Conservation (phyloP, 208 protist species). For the Leishmania tropica region DNA sequence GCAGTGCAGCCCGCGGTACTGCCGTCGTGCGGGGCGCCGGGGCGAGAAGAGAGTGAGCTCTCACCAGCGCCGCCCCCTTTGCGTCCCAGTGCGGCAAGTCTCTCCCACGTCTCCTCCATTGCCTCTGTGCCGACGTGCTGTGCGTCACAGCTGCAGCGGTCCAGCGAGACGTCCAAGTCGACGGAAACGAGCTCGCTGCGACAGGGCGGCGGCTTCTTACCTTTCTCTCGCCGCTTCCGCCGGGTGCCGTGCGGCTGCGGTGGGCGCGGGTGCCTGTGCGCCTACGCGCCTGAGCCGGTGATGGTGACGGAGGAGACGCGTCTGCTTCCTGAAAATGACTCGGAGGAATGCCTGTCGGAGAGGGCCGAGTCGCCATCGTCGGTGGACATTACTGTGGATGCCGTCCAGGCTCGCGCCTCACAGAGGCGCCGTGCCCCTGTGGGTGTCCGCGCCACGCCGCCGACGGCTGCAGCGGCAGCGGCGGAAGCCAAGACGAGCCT, state of each 20-base stretch:
- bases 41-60: not conserved
- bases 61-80: constrained; percentile 6
- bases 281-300: constrained; percentile 21
- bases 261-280: constrained; percentile 32
- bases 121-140: constrained; percentile 5
- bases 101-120: not conserved
- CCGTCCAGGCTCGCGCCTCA: not conserved
- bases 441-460: not conserved
- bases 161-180: not conserved
- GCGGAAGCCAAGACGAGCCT: constrained; percentile 30
- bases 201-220: not conserved
- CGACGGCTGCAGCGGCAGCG: not conserved
- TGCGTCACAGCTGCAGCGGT: not conserved
- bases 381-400: not conserved
- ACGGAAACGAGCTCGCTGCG: not conserved
- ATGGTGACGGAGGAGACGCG: constrained; percentile 32
- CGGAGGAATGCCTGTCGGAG: not conserved
- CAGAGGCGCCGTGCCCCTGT: not conserved
- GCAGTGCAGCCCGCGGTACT: not conserved
- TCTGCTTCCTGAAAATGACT: constrained; percentile 4
- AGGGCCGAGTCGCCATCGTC: not conserved
- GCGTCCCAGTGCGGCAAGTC: constrained; percentile 5
- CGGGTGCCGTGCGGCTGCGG: constrained; percentile 32
- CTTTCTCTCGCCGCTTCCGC: constrained; percentile 11
- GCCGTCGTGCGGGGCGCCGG: not conserved